Conservation (phyloP, 106 monocot genomes). For the Dendrobium huoshanense region DNA sequence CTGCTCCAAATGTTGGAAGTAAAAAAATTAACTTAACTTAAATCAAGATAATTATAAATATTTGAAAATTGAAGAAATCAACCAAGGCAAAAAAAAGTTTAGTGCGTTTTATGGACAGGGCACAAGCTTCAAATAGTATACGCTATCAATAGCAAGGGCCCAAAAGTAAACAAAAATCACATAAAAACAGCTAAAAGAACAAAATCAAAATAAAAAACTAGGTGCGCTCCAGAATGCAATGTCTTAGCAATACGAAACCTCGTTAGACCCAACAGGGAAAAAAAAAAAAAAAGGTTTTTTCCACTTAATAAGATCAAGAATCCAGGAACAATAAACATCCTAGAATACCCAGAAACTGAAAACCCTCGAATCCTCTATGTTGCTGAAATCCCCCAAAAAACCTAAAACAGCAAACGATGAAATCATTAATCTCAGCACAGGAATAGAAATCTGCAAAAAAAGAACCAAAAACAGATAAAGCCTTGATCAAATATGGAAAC, state of each 20-base stretch:
- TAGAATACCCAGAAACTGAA: too few relatives aligned
- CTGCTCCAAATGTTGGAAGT: slow-evolving; percentile 17
- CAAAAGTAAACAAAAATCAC: neutral
- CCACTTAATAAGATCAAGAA: neutral
- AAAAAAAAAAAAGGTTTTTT: neutral
- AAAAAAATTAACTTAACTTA: neutral
- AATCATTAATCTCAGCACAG: neutral
- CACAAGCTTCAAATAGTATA: neutral
- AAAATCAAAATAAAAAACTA: neutral
- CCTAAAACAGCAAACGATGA: neutral
- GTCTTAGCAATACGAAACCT: neutral
- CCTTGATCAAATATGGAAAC: neutral
- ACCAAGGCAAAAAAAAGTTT: neutral
- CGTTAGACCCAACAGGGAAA: neutral
- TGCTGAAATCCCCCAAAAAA: neutral
- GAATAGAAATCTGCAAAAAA: too few relatives aligned
- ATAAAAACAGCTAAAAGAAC: neutral
- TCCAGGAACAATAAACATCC: too few relatives aligned
- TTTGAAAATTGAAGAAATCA: neutral
- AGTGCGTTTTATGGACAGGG: neutral
- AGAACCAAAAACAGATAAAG: neutral
- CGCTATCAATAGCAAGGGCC: neutral
- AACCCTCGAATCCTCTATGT: neutral
- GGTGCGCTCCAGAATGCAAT: neutral
- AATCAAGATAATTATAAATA: neutral